phyloP scores from a whole-genome alignment of 441 rosid species.

The Corymbia calophylla region DNA sequence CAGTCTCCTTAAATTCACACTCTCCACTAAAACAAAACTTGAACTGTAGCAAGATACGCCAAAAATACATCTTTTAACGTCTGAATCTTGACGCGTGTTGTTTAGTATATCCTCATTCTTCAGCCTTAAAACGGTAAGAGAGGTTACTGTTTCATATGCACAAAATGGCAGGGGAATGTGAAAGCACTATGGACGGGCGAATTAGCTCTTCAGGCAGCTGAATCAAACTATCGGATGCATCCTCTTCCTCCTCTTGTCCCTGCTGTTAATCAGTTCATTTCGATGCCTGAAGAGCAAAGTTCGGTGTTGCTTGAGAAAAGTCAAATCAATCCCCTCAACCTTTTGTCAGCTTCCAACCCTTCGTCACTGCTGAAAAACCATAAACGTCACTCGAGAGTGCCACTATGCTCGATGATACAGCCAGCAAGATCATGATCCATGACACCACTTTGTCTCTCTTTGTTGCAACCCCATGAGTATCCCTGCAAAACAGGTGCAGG shows the following conservation, averaged over 20 bases:
- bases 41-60: background rate
- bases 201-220: background rate
- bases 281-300: background rate
- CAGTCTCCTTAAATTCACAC: background rate
- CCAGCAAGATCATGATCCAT: constrained; percentile 47
- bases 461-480: constrained; percentile 43
- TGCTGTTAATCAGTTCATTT: background rate
- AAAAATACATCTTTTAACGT: background rate
- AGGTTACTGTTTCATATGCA: background rate
- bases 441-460: constrained; percentile 39
- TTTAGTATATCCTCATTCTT: background rate
- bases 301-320: background rate
- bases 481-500: constrained; percentile 20
- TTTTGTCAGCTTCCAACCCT: background rate
- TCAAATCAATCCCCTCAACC: background rate
- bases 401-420: constrained; percentile 42
- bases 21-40: background rate
- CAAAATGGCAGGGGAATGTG: background rate
- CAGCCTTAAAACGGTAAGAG: background rate
- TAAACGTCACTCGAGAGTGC: constrained; percentile 53
- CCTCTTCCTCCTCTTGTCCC: background rate
- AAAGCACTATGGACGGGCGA: background rate
- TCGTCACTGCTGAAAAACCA: constrained; percentile 17
- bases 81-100: background rate
- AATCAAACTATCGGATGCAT: background rate